Base-by-base conservation (phyloP, 2,329 filamentous ascomycete species). In the Botrytis elliptica region DNA sequence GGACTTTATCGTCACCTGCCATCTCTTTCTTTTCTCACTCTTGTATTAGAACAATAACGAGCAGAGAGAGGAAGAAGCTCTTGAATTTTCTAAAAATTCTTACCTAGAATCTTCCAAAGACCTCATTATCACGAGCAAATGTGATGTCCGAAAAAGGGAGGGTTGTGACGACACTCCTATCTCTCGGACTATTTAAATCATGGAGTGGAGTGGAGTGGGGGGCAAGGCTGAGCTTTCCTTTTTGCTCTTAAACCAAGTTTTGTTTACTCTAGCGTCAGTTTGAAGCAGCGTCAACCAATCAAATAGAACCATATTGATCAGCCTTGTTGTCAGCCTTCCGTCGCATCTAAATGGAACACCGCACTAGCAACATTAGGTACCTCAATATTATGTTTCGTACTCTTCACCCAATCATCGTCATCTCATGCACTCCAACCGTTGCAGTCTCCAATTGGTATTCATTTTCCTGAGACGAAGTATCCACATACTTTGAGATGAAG, bases 1-100 rank as follows among this genome's bases (percentile, higher is more conserved):
- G 79, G 89, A 85, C 77, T 83, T 84, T 79, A 89, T 87, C 55
- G 91, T 90, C 78, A 86, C 85, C 79, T 88, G 85, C 92, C 92
- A 94, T 87, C 90, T 88, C 81, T 85, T 84, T 81, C 92, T 93
- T 78, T 57, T 57, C 22, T 38, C 66, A 69, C 14, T 25, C 36
- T 49, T 69, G 42, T 40, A 38, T 73, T 73, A 72, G 70, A 66
- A 72, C n/a, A 64, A 76, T 70, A 81, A 76, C 71, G 65, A 44
- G 40, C 42, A 71, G 36, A 40, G n/a, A 25, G 38, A 29, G 60
- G 36, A 25, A 57, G 52, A 57, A 18, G 16, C 6, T 29, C 4
- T 57, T 33, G 22, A 4, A 22, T 14, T n/a, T 52, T 46, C 29
- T n/a, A 71, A 42, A 33, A 12, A 22, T 49, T 60, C 78, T 73